Evolutionary conservation across 169 alveolate genomes (phyloP).

Genomic region (Eimeria sp.): DNA sequence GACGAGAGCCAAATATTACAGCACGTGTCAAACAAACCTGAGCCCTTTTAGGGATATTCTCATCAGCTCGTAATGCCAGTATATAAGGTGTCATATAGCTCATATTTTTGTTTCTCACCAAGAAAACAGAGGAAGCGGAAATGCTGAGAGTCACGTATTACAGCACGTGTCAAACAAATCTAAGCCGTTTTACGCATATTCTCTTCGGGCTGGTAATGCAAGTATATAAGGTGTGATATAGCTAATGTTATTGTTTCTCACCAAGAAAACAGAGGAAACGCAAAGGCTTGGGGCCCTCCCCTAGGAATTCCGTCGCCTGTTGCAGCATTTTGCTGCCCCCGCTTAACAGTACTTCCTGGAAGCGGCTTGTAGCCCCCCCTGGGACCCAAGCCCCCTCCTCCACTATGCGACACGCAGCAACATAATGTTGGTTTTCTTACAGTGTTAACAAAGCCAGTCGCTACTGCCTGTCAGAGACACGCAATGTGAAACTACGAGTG

Average conservation of each 20-base stretch:
- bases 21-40: no score
- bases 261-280: constrained; percentile 79
- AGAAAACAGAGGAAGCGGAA: no score
- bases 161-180: no score
- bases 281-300: constrained; percentile 81
- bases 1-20: no score
- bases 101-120: no score
- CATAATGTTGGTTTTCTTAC: not conserved
- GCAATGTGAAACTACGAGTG: not conserved
- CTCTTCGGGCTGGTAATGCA: not conserved
- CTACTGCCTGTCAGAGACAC: not conserved
- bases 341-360: constrained; percentile 40
- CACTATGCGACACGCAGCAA: not conserved
- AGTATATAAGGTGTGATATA: not conserved
- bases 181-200: not conserved
- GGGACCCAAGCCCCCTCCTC: constrained; percentile 46
- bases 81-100: no score
- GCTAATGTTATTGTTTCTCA: not conserved
- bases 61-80: no score
- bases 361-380: constrained; percentile 48
- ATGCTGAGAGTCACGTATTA: no score
- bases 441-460: not conserved
- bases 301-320: constrained; percentile 59
- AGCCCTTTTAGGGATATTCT: no score
- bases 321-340: constrained; percentile 74